Percentiles rank a stretch among this genome's conserved stretches.
These are phyloP conservation scores for Roridomyces roridus DNA, from an alignment of 768 basidiomycete genomes.

Conservation along the genomic window DNA sequence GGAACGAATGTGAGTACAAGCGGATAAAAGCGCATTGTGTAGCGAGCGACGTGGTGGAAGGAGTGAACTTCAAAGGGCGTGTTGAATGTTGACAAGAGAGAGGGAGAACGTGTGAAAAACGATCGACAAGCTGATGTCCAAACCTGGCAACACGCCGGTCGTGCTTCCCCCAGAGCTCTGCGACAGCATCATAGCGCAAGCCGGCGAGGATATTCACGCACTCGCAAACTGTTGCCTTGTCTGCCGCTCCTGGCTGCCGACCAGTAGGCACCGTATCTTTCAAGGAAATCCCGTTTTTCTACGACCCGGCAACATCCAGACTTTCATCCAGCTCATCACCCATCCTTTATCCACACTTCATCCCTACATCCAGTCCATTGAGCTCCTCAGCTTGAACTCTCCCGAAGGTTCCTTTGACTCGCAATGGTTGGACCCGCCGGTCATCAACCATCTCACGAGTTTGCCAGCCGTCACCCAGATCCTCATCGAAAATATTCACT, in stretches of 20 bases:
- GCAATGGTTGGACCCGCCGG: constrained; percentile 20
- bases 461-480: constrained; percentile 15
- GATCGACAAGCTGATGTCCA: no score
- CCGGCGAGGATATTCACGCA: constrained; percentile 1
- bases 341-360: constrained; percentile 10
- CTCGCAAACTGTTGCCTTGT: constrained; percentile 19
- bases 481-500: constrained; percentile 17
- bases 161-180: constrained; percentile 23
- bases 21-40: constrained; percentile 13
- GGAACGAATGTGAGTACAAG: background rate
- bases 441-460: constrained; percentile 10
- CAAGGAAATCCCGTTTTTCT: constrained; percentile 3
- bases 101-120: no score
- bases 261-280: constrained; percentile 18
- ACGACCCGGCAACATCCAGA: constrained; percentile 4
- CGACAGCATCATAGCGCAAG: constrained; percentile 15
- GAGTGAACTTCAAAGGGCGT: no score
- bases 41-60: constrained; percentile 1
- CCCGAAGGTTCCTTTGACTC: constrained; percentile 1
- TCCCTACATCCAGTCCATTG: constrained; percentile 14
- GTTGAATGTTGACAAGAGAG: no score
- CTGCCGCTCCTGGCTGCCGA: constrained; percentile 19
- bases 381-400: constrained; percentile 6
- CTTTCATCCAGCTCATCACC: constrained; percentile 10
- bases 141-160: no score